Evolutionary conservation across 1,139 yeast genomes (phyloP).

Genomic region (Pichia sorboxylosa): DNA sequence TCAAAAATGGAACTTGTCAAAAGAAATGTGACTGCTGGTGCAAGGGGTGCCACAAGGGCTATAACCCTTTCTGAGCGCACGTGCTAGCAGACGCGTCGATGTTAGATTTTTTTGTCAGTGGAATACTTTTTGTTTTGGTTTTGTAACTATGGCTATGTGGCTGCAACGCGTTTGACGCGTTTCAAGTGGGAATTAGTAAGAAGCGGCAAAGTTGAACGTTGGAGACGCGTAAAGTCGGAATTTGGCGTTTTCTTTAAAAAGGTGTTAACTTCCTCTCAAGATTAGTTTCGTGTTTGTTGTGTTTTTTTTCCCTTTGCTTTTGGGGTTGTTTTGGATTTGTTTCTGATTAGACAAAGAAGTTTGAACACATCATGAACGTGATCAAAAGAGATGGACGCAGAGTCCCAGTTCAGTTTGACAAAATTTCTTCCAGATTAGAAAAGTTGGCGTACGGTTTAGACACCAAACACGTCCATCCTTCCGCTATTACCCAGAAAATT

Average conservation of each 20-base stretch:
- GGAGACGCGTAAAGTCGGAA: not conserved
- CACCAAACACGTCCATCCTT: constrained; percentile 48
- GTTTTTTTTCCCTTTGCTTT: not conserved
- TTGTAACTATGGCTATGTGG: not conserved
- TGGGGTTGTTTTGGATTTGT: not conserved
- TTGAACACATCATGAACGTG: constrained; percentile 32
- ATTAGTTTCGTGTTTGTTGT: too few species aligned
- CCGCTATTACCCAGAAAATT: constrained; percentile 47
- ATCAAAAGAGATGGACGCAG: constrained; percentile 48
- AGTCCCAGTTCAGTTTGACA: constrained; percentile 45
- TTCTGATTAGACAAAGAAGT: not conserved
- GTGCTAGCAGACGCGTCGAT: too few species aligned
- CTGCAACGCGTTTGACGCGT: not conserved
- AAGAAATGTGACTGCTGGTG: too few species aligned
- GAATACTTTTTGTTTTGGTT: too few species aligned
- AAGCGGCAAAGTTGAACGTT: too few species aligned
- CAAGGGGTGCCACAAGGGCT: too few species aligned
- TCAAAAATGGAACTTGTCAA: too few species aligned
- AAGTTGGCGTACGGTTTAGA: constrained; percentile 46
- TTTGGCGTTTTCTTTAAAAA: too few species aligned
- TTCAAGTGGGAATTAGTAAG: too few species aligned
- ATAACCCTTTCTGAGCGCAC: too few species aligned
- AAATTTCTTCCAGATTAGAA: constrained; percentile 27
- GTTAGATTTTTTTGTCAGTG: too few species aligned
- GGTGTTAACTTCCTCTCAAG: too few species aligned